Evolutionary conservation across 148 eudicot genomes (phyloP).

Genomic region (Rhododendron ferrugineum): DNA sequence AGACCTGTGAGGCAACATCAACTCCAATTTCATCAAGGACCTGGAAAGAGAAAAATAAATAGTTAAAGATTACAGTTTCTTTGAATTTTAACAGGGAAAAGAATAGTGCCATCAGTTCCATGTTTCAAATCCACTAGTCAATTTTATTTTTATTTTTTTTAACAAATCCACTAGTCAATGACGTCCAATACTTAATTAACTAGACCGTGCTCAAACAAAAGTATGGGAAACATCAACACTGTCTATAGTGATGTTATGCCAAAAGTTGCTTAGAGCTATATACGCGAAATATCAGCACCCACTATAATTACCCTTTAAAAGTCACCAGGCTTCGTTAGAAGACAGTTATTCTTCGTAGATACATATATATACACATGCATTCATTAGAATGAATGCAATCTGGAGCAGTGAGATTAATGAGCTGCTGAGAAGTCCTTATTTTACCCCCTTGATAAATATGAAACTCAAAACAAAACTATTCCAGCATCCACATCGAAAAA

Average conservation of each 20-base stretch:
- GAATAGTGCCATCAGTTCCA: not conserved
- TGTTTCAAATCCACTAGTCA: not conserved
- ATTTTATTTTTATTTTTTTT: no score
- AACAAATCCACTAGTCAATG: not conserved
- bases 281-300: not conserved
- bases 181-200: not conserved
- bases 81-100: not conserved
- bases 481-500: not conserved
- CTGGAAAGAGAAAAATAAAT: slow-evolving; percentile 36
- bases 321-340: not conserved
- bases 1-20: slow-evolving; percentile 95
- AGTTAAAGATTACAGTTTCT: not conserved
- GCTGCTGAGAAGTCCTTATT: not conserved
- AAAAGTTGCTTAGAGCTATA: not conserved
- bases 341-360: not conserved
- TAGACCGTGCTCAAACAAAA: not conserved
- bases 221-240: not conserved
- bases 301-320: not conserved
- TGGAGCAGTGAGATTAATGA: not conserved
- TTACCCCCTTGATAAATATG: not conserved
- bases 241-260: not conserved
- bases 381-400: not conserved
- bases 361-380: not conserved
- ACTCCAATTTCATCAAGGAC: slow-evolving; percentile 97
- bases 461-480: not conserved